Conservation (phyloP, 495 filamentous ascomycete genomes). For the Penicillium coffeae region DNA sequence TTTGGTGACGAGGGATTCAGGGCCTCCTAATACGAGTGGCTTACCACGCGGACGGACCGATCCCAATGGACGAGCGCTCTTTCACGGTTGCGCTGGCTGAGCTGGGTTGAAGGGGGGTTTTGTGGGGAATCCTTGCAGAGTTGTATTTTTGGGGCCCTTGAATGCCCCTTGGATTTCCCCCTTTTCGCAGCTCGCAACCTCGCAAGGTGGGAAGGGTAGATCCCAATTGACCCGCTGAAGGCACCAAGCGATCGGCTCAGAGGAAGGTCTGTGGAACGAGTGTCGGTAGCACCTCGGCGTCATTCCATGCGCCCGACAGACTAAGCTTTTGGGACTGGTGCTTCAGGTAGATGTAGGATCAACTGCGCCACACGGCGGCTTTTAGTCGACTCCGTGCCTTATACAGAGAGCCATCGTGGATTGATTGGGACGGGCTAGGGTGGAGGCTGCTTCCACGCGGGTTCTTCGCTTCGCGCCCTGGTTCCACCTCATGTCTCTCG, state of each 20-base stretch:
- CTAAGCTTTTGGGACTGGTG: too few relatives aligned
- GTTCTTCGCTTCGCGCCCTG: background rate
- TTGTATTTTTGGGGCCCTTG: background rate
- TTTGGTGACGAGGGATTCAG: too few relatives aligned
- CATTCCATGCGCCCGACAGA: too few relatives aligned
- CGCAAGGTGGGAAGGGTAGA: background rate
- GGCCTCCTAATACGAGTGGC: too few relatives aligned
- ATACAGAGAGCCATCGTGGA: too few relatives aligned
- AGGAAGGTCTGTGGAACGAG: too few relatives aligned
- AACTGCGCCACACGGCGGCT: too few relatives aligned
- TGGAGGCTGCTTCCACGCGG: background rate
- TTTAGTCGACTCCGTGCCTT: too few relatives aligned
- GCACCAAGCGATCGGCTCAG: conserved; percentile 1
- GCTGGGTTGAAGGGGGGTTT: background rate
- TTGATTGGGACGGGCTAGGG: too few relatives aligned
- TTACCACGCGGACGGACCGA: too few relatives aligned
- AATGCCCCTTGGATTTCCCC: background rate
- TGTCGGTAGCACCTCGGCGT: too few relatives aligned
- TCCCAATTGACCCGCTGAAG: background rate
- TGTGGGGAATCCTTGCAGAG: background rate
- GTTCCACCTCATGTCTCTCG: background rate
- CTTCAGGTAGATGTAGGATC: too few relatives aligned
- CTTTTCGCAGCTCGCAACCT: background rate
- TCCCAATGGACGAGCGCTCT: background rate
- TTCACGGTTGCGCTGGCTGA: background rate